phyloP scores from a whole-genome alignment of 2,329 filamentous ascomycete species.

The Trichoderma citrinoviride region DNA sequence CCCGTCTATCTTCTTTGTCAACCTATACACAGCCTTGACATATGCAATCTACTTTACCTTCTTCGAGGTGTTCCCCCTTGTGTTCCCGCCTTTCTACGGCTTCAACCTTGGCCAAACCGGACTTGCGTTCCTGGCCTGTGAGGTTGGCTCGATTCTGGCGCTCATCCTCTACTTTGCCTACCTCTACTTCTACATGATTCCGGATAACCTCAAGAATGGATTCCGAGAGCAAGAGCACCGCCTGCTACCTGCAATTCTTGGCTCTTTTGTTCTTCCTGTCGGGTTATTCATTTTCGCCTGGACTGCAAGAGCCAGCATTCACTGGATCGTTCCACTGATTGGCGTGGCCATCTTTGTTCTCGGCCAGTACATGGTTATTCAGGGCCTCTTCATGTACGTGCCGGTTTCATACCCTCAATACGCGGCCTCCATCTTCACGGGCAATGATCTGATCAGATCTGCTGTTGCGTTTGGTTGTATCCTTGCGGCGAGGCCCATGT shows the following conservation, averaged over 20 bases:
- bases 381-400: constrained; percentile 7
- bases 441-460: background rate
- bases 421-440: background rate
- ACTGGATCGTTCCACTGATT: constrained; percentile 3
- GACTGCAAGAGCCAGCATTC: background rate
- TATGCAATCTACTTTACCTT: constrained; percentile 35
- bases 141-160: background rate
- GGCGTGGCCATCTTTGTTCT: background rate
- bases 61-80: constrained; percentile 5
- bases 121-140: background rate
- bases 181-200: constrained; percentile 3
- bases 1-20: constrained; percentile 34
- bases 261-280: background rate
- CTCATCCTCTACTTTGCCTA: constrained; percentile 7
- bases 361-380: background rate
- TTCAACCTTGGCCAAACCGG: constrained; percentile 8
- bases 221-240: constrained; percentile 1
- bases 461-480: background rate
- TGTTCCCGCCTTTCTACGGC: background rate
- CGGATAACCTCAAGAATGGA: background rate
- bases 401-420: constrained; percentile 6
- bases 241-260: background rate
- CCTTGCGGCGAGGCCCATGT: constrained; percentile 1
- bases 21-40: constrained; percentile 43
- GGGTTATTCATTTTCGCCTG: constrained; percentile 7